Conservation (phyloP, 2,329 filamentous ascomycete species). For the Cytospora leucostoma region DNA sequence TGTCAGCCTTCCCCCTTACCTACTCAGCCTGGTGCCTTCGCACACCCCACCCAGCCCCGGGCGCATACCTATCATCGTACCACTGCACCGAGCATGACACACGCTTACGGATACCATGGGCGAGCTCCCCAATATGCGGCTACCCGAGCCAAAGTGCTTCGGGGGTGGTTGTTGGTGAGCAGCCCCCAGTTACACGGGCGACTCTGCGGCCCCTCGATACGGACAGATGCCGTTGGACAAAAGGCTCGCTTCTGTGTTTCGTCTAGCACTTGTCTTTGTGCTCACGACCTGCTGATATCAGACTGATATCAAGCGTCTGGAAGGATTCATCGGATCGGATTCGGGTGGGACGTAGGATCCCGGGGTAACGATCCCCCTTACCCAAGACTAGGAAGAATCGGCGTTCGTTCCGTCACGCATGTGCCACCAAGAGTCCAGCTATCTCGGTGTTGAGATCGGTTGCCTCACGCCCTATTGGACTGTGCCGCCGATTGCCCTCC, state of each 20-base stretch:
- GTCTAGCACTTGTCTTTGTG: not conserved
- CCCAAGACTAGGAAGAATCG: not conserved
- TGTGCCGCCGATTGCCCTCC: not conserved
- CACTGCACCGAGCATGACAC: not conserved
- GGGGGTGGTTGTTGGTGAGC: not conserved
- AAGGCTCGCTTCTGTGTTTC: conserved; percentile 1
- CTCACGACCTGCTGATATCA: not conserved
- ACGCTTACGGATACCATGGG: not conserved
- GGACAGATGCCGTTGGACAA: conserved; percentile 2
- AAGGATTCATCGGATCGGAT: not conserved
- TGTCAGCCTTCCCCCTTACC: not conserved
- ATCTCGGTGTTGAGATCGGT: not conserved
- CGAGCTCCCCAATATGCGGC: not conserved
- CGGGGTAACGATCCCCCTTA: not conserved
- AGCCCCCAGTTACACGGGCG: not conserved
- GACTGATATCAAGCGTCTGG: not conserved
- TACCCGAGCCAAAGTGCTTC: not conserved
- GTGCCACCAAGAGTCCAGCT: not conserved
- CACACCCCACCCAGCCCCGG: not conserved
- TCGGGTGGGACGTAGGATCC: not conserved
- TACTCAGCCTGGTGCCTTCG: not conserved
- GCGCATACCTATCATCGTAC: not conserved
- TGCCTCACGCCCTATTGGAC: not conserved
- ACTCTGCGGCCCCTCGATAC: not conserved
- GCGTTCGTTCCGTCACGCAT: not conserved